Conservation (phyloP, 305 asterid genomes). For the Solanum hybrid region DNA sequence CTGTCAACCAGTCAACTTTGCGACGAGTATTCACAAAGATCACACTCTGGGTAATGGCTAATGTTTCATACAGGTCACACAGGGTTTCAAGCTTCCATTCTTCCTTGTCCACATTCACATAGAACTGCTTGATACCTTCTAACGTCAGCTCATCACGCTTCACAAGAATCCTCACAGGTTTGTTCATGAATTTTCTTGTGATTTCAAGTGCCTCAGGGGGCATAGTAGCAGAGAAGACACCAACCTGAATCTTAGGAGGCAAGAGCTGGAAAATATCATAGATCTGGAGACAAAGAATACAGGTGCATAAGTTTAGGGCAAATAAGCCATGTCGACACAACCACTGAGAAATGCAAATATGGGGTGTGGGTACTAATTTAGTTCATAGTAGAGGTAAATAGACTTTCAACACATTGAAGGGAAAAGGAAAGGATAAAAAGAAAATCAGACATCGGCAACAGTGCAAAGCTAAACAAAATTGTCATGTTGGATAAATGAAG, state of each 20-base stretch:
- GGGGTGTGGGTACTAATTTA: not conserved
- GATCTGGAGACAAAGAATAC: conserved; percentile 2
- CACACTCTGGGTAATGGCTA: conserved; percentile 27
- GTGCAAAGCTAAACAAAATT: not conserved
- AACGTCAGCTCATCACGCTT: conserved; percentile 23
- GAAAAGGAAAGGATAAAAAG: not conserved
- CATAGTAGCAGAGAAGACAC: conserved; percentile 21
- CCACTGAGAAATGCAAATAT: not conserved
- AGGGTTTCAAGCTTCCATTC: not conserved
- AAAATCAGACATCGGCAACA: not conserved
- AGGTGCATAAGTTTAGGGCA: not conserved
- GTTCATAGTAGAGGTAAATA: not conserved
- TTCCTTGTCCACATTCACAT: not conserved
- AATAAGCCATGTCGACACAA: not conserved
- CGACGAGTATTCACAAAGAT: conserved; percentile 23
- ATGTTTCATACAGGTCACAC: not conserved
- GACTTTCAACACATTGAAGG: not conserved
- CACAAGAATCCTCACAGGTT: conserved; percentile 23
- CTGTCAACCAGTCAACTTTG: conserved; percentile 20
- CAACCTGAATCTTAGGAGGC: conserved; percentile 22
- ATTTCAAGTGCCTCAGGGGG: conserved; percentile 25
- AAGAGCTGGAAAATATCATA: conserved; percentile 23
- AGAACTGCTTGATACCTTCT: conserved; percentile 11
- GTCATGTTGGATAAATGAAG: not conserved
- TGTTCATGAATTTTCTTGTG: conserved; percentile 20